Conservation (phyloP, 1,139 yeast genomes). For the Zygosaccharomyces sapae region DNA sequence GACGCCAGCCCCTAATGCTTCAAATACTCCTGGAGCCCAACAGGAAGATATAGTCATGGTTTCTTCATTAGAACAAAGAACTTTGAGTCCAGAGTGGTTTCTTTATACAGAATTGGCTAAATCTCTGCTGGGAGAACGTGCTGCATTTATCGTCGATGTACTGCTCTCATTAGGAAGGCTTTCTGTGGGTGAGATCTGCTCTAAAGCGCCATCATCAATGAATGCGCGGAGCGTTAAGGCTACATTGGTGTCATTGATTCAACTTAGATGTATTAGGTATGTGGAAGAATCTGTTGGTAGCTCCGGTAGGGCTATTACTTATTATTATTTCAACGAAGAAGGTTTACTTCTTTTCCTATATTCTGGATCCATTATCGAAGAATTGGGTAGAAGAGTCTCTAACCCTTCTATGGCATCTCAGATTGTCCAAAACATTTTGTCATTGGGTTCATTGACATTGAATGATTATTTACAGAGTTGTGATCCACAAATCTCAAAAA, state of each 20-base stretch:
- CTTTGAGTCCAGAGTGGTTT: slow-evolving; percentile 58
- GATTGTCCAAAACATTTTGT: slow-evolving; percentile 65
- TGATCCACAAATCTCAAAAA: slow-evolving; percentile 23
- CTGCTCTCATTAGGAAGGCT: slow-evolving; percentile 60
- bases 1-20: slow-evolving; percentile 2
- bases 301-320: slow-evolving; percentile 38
- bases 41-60: slow-evolving; percentile 15
- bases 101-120: slow-evolving; percentile 52
- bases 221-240: slow-evolving; percentile 48
- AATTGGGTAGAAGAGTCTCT: slow-evolving; percentile 11
- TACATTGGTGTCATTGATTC: slow-evolving; percentile 60
- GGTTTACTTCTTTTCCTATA: slow-evolving; percentile 65
- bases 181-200: slow-evolving; percentile 46
- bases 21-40: slow-evolving; percentile 1
- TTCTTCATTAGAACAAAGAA: slow-evolving; percentile 36
- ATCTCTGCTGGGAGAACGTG: slow-evolving; percentile 60
- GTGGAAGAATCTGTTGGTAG: slow-evolving; percentile 44
- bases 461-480: slow-evolving; percentile 51
- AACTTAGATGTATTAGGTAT: slow-evolving; percentile 57
- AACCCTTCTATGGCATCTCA: slow-evolving; percentile 43
- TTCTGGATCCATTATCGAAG: slow-evolving; percentile 59
- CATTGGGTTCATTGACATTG: slow-evolving; percentile 59
- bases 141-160: slow-evolving; percentile 50
- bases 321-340: slow-evolving; percentile 58
- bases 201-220: slow-evolving; percentile 39